Evolutionary conservation across 108 stramenopile species (phyloP), one percentile per base, ranked within the genome.

Genomic region (Pseudonitzschia multiseries): DNA sequence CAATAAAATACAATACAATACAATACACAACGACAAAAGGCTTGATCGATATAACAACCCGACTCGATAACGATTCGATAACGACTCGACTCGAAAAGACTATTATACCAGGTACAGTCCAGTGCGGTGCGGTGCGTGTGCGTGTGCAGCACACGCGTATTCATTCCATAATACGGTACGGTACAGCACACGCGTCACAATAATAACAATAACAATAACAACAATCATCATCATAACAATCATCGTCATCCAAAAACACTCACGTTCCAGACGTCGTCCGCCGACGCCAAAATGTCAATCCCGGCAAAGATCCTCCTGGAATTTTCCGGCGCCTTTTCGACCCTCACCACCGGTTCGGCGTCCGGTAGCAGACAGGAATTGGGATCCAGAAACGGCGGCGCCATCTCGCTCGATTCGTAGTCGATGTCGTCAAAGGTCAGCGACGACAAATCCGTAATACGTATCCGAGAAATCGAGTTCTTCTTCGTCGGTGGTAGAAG

Each of bases 241-340:
- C n/a, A n/a, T n/a, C n/a, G 44, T 8, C 26, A 75, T 27, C 50
- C 53, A 57, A 32, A 15, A 26, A 56, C 20, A 70, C 80, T 74
- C 48, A 86, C 75, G 43, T 88, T 82, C 95, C 95, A 96, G 10
- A 96, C 89, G 44, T 77, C 85, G 50, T 94, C 93, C 0, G 88
- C 84, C 70, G 86, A 83, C 1, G 84, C 90, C 65, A 87, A 75
- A 53, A 96, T 93, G 74, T 96, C 95, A 74, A 96, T 89, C 1
- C 92, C 92, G 12, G 95, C 91, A 80, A 89, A 96, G 48, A 96
- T 96, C n/a, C 95, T 71, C 14, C 95, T 56, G 0, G 91, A 89
- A 76, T 96, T 96, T 60, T 90, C 85, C 17, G 95, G 92, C 64
- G 95, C 95, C 70, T 86, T 90, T 71, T 96, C 93, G 18, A 96